Evolutionary conservation across 768 basidiomycete species (phyloP), one percentile per base, ranked within the genome.

Genomic region (Piloderma croceum): DNA sequence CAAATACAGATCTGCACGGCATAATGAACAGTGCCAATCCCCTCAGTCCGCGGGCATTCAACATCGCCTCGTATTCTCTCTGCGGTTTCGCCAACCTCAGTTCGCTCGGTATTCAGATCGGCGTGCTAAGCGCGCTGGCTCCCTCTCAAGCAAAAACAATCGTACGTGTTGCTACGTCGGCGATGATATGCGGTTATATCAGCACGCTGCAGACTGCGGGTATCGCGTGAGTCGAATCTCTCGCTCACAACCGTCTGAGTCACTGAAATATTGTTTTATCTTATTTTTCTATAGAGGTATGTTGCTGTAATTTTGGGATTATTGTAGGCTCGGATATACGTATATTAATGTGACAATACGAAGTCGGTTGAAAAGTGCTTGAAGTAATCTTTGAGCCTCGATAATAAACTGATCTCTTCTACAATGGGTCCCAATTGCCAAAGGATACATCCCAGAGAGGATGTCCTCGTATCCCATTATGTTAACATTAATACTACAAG

Each of bases 61-160:
- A 82, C 38, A 91, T 93, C 50, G 79, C 84, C 11, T 80, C 83
- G 24, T 94, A 92, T 58, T 82, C 84, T 12, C 79, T 93, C 12
- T 92, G 90, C 60, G 92, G 92, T 7, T 94, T 94, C 54, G 88
- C 88, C 44, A 93, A 93, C 58, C 68, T 90, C 33, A 79, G 83
- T 41, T 87, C 87, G 6, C 68, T 91, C 19, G 91, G 90, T 54
- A 90, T 93, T 50, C 87, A 91, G 59, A 77, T 87, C 44, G 84
- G 84, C 53, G 84, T 86, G 56, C 68, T 86, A 36, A 67, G 70
- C 34, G 79, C 81, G 18, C 68, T 86, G 20, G 84, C 83, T 17
- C 83, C 84, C 3, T 68, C 81, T 18, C 76, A 81, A 45, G 70
- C 73, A 40, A 83, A 76, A 53, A 65, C 75, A 47, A 92, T 94